Conservation (phyloP, 2,329 filamentous ascomycete species). For the Rhinocladiella similis region DNA sequence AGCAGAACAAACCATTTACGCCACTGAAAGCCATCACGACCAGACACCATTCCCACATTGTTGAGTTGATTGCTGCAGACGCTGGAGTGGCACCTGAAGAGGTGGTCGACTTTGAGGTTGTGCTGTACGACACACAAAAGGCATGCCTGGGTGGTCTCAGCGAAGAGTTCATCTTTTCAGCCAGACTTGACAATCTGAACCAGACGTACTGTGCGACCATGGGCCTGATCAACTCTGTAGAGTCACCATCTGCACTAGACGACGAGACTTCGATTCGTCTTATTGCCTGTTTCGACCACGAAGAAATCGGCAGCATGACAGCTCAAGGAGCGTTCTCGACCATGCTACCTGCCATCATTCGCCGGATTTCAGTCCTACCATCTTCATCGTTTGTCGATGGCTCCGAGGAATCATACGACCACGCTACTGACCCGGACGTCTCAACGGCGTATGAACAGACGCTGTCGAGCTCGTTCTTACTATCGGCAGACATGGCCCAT, state of each 20-base stretch:
- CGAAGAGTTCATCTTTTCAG: conserved; percentile 93
- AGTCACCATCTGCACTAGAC: conserved; percentile 64
- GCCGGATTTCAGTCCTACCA: conserved; percentile 79
- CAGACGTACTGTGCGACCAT: conserved; percentile 93
- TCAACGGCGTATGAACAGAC: conserved; percentile 91
- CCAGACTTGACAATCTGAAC: conserved; percentile 91
- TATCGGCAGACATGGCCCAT: conserved; percentile 98
- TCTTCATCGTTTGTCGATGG: conserved; percentile 52
- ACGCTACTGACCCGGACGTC: conserved; percentile 59
- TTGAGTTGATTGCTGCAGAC: conserved; percentile 81
- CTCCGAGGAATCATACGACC: conserved; percentile 67
- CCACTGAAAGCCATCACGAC: conserved; percentile 76
- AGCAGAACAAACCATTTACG: conserved; percentile 56
- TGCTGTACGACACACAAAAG: conserved; percentile 96
- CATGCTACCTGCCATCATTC: conserved; percentile 81
- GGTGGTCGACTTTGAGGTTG: conserved; percentile 89
- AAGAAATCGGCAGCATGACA: conserved; percentile 90
- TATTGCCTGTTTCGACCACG: conserved; percentile 95
- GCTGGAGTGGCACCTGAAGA: conserved; percentile 69
- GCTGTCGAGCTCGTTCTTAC: conserved; percentile 83
- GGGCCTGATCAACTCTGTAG: conserved; percentile 78
- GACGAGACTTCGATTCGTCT: conserved; percentile 80
- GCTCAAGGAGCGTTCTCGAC: conserved; percentile 94
- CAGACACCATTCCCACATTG: conserved; percentile 83
- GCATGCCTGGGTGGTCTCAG: conserved; percentile 84